These are phyloP conservation scores for Aegilops bicornis DNA, from an alignment of 176 grass and related monocot species.

Conservation along the genomic window DNA sequence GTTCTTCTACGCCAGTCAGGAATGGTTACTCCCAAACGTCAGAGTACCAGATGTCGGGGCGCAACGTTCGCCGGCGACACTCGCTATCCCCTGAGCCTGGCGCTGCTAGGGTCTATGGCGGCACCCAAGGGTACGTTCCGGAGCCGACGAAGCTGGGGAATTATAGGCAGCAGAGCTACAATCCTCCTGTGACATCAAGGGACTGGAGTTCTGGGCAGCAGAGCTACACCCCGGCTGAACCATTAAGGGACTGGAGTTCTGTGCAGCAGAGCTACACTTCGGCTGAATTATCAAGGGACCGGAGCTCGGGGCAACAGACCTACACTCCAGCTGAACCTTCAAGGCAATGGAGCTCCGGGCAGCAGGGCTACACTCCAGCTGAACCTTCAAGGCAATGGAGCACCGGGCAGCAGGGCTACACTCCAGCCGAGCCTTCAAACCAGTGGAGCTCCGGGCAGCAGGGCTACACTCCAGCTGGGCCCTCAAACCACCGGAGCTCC, in stretches of 20 bases:
- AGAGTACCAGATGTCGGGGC: neutral
- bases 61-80: neutral
- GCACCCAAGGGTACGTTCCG: neutral
- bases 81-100: slow-evolving; percentile 45
- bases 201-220: slow-evolving; percentile 36
- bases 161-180: slow-evolving; percentile 19
- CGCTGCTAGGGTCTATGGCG: slow-evolving; percentile 22
- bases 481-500: neutral
- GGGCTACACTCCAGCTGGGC: neutral
- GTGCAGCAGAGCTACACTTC: neutral
- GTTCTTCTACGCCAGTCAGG: neutral
- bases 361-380: neutral
- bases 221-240: neutral
- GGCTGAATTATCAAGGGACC: slow-evolving; percentile 25
- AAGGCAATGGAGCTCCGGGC: slow-evolving; percentile 14
- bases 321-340: slow-evolving; percentile 16
- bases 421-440: neutral
- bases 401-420: neutral
- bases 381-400: neutral
- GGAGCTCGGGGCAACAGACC: neutral
- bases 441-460: neutral
- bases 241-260: neutral
- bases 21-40: slow-evolving; percentile 16
- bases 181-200: slow-evolving; percentile 5
- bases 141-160: slow-evolving; percentile 14